Percentiles rank a stretch among this genome's conserved stretches.
Evolutionary conservation across 1,284 basidiomycete species (phyloP).

Genomic region (Irpex rosettiformis): DNA sequence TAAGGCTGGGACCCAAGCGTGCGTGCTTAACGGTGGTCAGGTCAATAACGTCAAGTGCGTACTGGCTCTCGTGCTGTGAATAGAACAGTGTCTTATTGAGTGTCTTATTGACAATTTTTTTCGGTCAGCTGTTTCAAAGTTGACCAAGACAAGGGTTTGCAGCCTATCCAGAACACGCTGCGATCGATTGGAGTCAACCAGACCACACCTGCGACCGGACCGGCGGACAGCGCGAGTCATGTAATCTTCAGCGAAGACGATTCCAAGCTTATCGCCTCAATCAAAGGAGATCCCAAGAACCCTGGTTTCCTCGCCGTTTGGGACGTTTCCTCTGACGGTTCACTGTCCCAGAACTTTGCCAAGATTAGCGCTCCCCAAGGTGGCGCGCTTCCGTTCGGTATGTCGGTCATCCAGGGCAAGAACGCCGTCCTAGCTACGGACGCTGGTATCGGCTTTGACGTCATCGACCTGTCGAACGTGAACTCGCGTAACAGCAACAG

Average conservation of each 20-base stretch:
- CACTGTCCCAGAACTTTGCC: conserved; percentile 27
- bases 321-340: conserved; percentile 34
- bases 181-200: conserved; percentile 42
- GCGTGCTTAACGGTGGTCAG: conserved; percentile 43
- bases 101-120: background rate
- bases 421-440: conserved; percentile 32
- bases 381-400: conserved; percentile 30
- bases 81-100: background rate
- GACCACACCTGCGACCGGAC: conserved; percentile 37
- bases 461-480: conserved; percentile 25
- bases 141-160: conserved; percentile 36
- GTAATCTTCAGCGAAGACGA: conserved; percentile 43
- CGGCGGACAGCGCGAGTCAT: conserved; percentile 38
- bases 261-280: conserved; percentile 39
- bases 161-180: conserved; percentile 36
- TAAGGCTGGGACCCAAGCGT: conserved; percentile 35
- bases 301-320: conserved; percentile 46
- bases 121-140: conserved; percentile 46
- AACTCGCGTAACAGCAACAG: background rate
- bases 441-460: conserved; percentile 29
- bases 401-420: conserved; percentile 29
- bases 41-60: conserved; percentile 44
- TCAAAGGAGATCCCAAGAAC: conserved; percentile 37
- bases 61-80: background rate
- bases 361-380: conserved; percentile 21